Percentiles rank a stretch among this genome's conserved stretches.
Conservation (phyloP, 768 basidiomycete genomes). For the Nidula microcarpa region DNA sequence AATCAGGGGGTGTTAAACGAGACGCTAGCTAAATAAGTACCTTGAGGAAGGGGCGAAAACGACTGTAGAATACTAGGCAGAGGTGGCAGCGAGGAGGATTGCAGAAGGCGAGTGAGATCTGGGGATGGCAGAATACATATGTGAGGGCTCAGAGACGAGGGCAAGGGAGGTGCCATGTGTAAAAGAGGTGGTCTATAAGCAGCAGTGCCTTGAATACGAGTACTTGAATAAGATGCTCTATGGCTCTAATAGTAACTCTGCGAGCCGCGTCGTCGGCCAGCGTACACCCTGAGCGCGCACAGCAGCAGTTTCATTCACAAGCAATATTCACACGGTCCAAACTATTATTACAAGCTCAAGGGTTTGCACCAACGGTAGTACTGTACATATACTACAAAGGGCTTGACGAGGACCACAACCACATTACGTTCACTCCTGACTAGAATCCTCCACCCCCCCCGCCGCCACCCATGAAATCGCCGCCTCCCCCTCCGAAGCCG, state of each 20-base stretch:
- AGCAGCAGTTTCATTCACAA: too few relatives aligned
- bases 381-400: not conserved
- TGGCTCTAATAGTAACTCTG: too few relatives aligned
- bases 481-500: slow-evolving; percentile 15
- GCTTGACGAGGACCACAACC: not conserved
- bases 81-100: slow-evolving; percentile 58
- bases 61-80: slow-evolving; percentile 76
- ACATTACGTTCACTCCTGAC: slow-evolving; percentile 4
- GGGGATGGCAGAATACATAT: slow-evolving; percentile 70
- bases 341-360: not conserved
- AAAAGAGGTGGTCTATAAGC: not conserved
- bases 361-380: not conserved
- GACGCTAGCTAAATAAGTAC: slow-evolving; percentile 25
- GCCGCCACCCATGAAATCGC: slow-evolving; percentile 23
- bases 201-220: too few relatives aligned
- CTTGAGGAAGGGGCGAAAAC: slow-evolving; percentile 80
- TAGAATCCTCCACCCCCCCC: slow-evolving; percentile 15
- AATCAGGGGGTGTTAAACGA: slow-evolving; percentile 2
- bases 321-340: too few relatives aligned
- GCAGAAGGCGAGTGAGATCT: slow-evolving; percentile 64
- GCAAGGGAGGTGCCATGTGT: slow-evolving; percentile 50
- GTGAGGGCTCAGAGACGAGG: slow-evolving; percentile 78
- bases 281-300: too few relatives aligned
- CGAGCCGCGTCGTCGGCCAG: too few relatives aligned
- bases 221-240: too few relatives aligned